phyloP scores from a whole-genome alignment of 1,139 yeast species.

The Geotrichum phurueaensis region DNA sequence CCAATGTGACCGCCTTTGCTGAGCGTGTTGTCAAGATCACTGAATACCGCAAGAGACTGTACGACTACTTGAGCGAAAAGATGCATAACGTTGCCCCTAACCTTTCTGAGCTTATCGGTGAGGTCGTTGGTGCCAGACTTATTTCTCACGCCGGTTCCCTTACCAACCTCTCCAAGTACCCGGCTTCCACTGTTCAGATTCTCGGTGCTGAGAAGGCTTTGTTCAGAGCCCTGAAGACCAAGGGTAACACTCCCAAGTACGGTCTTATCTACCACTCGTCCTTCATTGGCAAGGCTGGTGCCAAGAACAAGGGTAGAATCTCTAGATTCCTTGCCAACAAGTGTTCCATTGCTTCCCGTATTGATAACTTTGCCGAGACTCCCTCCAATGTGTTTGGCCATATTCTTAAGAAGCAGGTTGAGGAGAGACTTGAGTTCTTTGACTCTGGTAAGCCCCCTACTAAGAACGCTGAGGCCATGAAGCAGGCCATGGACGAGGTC shows the following conservation, averaged over 20 bases:
- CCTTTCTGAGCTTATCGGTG: constrained; percentile 91
- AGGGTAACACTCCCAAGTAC: constrained; percentile 97
- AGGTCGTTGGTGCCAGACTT: constrained; percentile 95
- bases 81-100: constrained; percentile 99
- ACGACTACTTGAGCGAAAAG: constrained; percentile 81
- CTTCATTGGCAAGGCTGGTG: constrained; percentile 91
- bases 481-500: constrained; percentile 72
- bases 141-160: constrained; percentile 97
- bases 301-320: constrained; percentile 97
- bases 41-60: constrained; percentile 88
- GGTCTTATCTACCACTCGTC: constrained; percentile 97
- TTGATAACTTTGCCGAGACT: constrained; percentile 72
- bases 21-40: constrained; percentile 92
- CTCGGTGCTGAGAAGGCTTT: constrained; percentile 99
- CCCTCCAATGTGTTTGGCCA: constrained; percentile 74
- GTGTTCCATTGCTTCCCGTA: constrained; percentile 97
- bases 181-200: constrained; percentile 97
- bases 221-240: constrained; percentile 96
- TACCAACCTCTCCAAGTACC: constrained; percentile 91
- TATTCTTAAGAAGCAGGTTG: constrained; percentile 91
- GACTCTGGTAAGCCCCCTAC: constrained; percentile 95
- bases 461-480: constrained; percentile 91
- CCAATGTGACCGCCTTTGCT: constrained; percentile 82
- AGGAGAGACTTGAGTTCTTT: constrained; percentile 92
- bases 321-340: constrained; percentile 98